Evolutionary conservation across 306 rosid genomes (phyloP), one percentile per base, ranked within the genome.

Genomic region (Pyrus communis): DNA sequence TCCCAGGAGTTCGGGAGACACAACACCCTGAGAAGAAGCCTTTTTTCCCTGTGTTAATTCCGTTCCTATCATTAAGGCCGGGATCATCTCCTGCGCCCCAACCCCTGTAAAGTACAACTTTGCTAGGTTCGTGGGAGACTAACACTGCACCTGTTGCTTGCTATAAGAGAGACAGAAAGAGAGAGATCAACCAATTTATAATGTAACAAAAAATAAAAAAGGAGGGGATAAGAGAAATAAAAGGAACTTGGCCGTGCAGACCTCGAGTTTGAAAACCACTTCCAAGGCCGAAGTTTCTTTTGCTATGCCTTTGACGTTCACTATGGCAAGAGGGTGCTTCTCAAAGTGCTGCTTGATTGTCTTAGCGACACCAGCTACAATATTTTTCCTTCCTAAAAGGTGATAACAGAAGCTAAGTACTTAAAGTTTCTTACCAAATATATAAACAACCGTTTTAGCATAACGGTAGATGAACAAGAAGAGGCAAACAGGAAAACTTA

Each of bases 61-160:
- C 67, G 30, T 80, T 82, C 78, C 59, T 71, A 58, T 65, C 82
- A 54, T 70, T 72, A 95, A 85, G 81, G 93, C 93, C 78, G 88
- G 92, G 77, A 95, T 87, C 71, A 89, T 92, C 52, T 90, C 96
- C 31, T 91, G 86, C 91, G 28, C 94, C 97, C 97, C 98, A 92
- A 54, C 97, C 97, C 80, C 97, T 77, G 83, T 90, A 95, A 76
- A 95, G 93, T 77, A 95, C 88, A 63, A 95, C 84, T 76, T 92
- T 95, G 84, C 85, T 86, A 22, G 95, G 97, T 83, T 95, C 96
- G 68, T 82, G 98, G 79, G 98, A 95, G 80, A 92, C 90, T 61
- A 92, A 84, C 83, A 95, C 86, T 8, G 84, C 92, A 59, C 97
- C 96, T 4, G 97, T 95, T 79, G 89, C 96, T 85, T 90, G 87